These are phyloP conservation scores for Syzygium grande DNA, from an alignment of 345 rosid genomes.

Conservation along the genomic window DNA sequence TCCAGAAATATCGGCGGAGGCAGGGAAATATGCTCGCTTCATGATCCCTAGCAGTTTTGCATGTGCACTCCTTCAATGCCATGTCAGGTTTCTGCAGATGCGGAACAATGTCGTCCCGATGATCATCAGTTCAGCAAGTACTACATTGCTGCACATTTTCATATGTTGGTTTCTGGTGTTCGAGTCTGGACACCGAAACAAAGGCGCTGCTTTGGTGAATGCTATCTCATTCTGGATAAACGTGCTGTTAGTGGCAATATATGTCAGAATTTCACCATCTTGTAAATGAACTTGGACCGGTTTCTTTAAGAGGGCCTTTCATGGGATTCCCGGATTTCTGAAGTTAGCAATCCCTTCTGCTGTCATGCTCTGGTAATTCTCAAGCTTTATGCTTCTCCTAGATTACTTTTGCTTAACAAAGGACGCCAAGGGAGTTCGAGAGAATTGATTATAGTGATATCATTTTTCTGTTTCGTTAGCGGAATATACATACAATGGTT, in stretches of 20 bases:
- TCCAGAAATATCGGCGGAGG: fast-evolving
- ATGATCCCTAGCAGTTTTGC: neutral
- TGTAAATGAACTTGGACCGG: neutral
- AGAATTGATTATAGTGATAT: no score
- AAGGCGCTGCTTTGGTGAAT: constrained; percentile 5
- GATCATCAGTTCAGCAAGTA: constrained; percentile 24
- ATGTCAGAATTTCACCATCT: neutral
- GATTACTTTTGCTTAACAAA: neutral
- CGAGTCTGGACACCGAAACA: neutral
- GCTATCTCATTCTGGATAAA: neutral
- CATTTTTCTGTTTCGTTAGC: neutral
- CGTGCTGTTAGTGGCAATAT: neutral
- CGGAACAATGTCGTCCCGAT: constrained; percentile 39
- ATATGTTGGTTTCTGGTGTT: constrained; percentile 16
- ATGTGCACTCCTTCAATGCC: neutral
- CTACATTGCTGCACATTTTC: constrained; percentile 20
- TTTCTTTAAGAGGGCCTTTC: neutral
- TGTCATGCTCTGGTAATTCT: neutral
- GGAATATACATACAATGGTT: no score
- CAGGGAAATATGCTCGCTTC: neutral
- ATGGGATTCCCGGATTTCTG: neutral
- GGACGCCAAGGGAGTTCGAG: neutral
- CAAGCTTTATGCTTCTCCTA: neutral
- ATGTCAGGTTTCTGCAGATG: constrained; percentile 27
- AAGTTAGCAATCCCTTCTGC: neutral